Conservation (phyloP, 2,329 filamentous ascomycete species). For the Fusarium virguliforme region DNA sequence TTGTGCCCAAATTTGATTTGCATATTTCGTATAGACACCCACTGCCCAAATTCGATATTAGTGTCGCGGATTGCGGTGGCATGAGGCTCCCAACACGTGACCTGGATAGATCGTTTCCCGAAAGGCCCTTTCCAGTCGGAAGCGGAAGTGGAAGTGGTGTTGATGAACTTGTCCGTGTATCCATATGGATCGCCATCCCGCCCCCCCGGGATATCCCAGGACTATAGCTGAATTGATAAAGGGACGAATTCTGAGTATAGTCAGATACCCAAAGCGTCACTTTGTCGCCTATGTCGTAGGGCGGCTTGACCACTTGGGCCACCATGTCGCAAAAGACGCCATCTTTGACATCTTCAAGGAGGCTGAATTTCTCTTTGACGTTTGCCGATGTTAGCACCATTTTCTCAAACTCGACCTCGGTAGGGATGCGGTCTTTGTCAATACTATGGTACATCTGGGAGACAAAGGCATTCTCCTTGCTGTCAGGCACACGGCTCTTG, state of each 20-base stretch:
- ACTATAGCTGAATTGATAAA: conserved; percentile 68
- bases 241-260: conserved; percentile 79
- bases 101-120: conserved; percentile 79
- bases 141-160: conserved; percentile 29
- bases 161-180: conserved; percentile 62
- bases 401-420: conserved; percentile 60
- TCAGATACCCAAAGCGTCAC: conserved; percentile 83
- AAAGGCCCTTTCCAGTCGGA: conserved; percentile 80
- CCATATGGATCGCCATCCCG: conserved; percentile 70
- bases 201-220: conserved; percentile 52
- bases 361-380: conserved; percentile 71
- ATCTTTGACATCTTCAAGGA: conserved; percentile 75
- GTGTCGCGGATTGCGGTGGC: conserved; percentile 68
- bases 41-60: conserved; percentile 71
- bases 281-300: conserved; percentile 62
- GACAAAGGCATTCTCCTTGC: conserved; percentile 62
- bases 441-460: conserved; percentile 64
- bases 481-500: conserved; percentile 44
- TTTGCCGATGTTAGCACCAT: conserved; percentile 60
- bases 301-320: conserved; percentile 76
- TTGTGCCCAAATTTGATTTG: conserved; percentile 74
- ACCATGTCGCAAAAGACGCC: conserved; percentile 77
- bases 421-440: conserved; percentile 63
- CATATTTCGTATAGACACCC: conserved; percentile 80
- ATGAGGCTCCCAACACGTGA: conserved; percentile 81